Evolutionary conservation across 2,329 filamentous ascomycete genomes (phyloP).

Genomic region (Fusarium tanahbumbuense): DNA sequence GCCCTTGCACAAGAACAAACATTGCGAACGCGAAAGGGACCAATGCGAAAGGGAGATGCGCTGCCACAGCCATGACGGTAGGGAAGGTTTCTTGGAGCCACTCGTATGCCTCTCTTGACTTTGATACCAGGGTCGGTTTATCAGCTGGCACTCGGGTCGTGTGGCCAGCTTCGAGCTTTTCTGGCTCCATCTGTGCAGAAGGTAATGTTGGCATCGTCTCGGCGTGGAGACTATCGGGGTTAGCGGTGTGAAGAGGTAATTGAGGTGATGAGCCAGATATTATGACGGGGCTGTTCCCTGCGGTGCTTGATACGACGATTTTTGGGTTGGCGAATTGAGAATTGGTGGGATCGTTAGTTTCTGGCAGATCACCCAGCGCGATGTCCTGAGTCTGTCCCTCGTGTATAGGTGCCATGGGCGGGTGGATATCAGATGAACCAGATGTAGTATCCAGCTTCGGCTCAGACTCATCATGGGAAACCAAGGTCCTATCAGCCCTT

Average conservation of each 20-base stretch:
- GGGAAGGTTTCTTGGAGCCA: constrained; percentile 79
- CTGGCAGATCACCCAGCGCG: background rate
- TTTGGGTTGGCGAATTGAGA: background rate
- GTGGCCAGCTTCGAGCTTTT: background rate
- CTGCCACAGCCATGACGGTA: constrained; percentile 72
- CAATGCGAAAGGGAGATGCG: constrained; percentile 74
- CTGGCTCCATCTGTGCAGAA: constrained; percentile 1
- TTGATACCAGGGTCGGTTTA: constrained; percentile 64
- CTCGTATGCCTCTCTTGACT: constrained; percentile 57
- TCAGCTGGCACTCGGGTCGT: background rate
- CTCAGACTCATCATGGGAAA: background rate
- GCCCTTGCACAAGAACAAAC: constrained; percentile 78
- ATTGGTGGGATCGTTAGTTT: rapidly evolving
- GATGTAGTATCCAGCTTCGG: background rate
- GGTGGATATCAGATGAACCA: background rate
- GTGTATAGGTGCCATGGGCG: background rate
- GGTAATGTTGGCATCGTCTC: background rate
- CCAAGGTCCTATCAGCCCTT: background rate
- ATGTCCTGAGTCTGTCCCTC: background rate
- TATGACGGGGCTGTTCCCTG: constrained; percentile 9
- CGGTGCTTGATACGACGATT: constrained; percentile 3
- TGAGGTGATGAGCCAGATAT: constrained; percentile 11
- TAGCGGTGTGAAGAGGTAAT: background rate
- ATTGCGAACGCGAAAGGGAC: constrained; percentile 79
- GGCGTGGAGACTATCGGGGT: background rate